phyloP scores from a whole-genome alignment of 2,329 filamentous ascomycete genomes.

The Talaromyces piceae region DNA sequence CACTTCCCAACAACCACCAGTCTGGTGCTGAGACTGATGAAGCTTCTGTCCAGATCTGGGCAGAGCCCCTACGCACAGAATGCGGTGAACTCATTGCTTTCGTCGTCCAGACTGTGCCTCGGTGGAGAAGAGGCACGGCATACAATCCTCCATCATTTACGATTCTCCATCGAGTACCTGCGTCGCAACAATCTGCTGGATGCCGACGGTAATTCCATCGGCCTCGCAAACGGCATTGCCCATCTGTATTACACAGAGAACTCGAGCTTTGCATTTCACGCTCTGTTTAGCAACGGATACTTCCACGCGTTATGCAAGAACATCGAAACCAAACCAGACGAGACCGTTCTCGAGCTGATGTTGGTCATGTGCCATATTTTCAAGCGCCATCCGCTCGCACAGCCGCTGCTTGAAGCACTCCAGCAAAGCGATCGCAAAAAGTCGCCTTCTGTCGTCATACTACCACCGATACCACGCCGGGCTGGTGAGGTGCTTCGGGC shows the following conservation, averaged over 20 bases:
- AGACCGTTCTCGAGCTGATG: conserved; percentile 54
- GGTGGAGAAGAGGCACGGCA: conserved; percentile 61
- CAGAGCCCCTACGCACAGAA: conserved; percentile 55
- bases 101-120: conserved; percentile 62
- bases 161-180: conserved; percentile 76
- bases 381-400: conserved; percentile 43
- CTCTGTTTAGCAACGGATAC: conserved; percentile 63
- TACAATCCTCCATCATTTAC: conserved; percentile 65
- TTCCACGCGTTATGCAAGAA: conserved; percentile 57
- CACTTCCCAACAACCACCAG: conserved; percentile 73
- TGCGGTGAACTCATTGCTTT: conserved; percentile 59
- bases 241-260: conserved; percentile 74
- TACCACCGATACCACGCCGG: neutral
- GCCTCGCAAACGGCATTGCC: conserved; percentile 63
- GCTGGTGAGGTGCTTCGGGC: conserved; percentile 12
- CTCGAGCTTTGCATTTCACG: conserved; percentile 68
- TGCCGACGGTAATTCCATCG: conserved; percentile 54
- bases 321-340: conserved; percentile 44
- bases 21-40: conserved; percentile 61
- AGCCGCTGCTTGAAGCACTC: conserved; percentile 43
- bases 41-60: conserved; percentile 58
- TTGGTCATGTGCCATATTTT: conserved; percentile 66
- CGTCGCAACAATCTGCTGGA: conserved; percentile 61
- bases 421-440: neutral
- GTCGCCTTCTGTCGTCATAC: conserved; percentile 2